Evolutionary conservation across 306 rosid genomes (phyloP).

Genomic region (Cucurbita maxima): DNA sequence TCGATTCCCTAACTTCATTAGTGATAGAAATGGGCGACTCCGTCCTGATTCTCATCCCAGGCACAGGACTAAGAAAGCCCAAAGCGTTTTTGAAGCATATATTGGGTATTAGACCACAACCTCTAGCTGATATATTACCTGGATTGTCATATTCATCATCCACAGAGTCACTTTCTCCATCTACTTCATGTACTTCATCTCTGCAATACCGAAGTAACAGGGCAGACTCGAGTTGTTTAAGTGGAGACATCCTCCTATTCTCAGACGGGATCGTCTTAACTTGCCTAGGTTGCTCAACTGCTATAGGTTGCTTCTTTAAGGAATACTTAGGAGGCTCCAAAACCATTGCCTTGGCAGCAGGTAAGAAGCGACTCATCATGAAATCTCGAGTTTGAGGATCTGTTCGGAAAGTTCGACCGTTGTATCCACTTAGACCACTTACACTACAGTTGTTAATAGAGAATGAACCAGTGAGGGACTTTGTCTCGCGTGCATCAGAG

Average conservation of each 20-base stretch:
- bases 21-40: constrained; percentile 19
- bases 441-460: constrained; percentile 62
- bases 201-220: constrained; percentile 24
- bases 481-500: constrained; percentile 59
- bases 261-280: constrained; percentile 25
- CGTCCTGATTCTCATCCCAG: constrained; percentile 40
- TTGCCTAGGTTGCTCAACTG: constrained; percentile 43
- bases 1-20: constrained; percentile 20
- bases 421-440: constrained; percentile 54
- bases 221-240: constrained; percentile 22
- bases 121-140: constrained; percentile 34
- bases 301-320: constrained; percentile 41
- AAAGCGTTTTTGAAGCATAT: constrained; percentile 55
- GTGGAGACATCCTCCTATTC: constrained; percentile 26
- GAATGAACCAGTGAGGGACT: constrained; percentile 44
- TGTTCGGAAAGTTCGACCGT: constrained; percentile 26
- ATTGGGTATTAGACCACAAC: constrained; percentile 59
- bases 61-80: constrained; percentile 43
- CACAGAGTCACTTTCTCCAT: constrained; percentile 52
- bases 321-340: constrained; percentile 51
- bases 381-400: constrained; percentile 72
- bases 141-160: constrained; percentile 29
- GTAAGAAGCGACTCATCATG: constrained; percentile 90
- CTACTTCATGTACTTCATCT: constrained; percentile 34
- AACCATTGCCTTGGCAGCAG: constrained; percentile 94